Base-by-base conservation (phyloP, 164 flowering plant species). In the Vitis cinerea region DNA sequence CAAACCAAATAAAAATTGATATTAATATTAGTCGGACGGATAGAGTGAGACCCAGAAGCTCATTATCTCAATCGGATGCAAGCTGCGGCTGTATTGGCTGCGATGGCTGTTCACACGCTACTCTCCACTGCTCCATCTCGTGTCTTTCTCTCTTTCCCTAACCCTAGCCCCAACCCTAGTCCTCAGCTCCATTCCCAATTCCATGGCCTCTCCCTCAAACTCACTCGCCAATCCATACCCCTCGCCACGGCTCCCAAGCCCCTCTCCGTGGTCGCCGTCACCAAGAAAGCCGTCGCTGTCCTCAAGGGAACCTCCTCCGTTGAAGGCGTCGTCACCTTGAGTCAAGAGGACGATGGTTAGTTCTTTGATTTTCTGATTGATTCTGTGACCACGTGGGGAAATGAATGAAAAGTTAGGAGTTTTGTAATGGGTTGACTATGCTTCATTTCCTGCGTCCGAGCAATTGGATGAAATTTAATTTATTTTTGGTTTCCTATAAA, bases 261-360 rank as follows among this genome's bases (percentile, higher is more conserved):
- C 9, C 61, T 75, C 30, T 12, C 69, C 27, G 72, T 90, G 17
- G 78, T 81, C 31, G 87, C 97, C n/a, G 90, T 85, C 52, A 61
- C 88, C 27, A 90, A 89, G 77, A 94, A 92, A 74, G 97, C 94
- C 49, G 93, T 94, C 8, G 94, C 94, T 3, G 98, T 94, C 19
- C 91, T 94, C 71, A 94, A 89, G 69, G 96, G 97, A 10, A 82
- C 58, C 61, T 83, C 96, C 50, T 16, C 37, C 9, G 97, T 90
- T 57, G 92, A 94, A 79, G 98, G 97, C 31, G 92, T 90, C 14
- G 98, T 82, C 79, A 89, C 88, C 12, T 82, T 94, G 72, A 75
- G 83, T 50, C 97, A 90, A 74, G 92, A 89, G 56, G 90, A 88
- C 51, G 85, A 67, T 12, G 97, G 98, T 94, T 12, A 48, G 75